A percentile compares a stretch with the other conserved stretches of the same genome.
Conservation (phyloP, 257 asterid genomes). For the Oldenlandia corymbosa region DNA sequence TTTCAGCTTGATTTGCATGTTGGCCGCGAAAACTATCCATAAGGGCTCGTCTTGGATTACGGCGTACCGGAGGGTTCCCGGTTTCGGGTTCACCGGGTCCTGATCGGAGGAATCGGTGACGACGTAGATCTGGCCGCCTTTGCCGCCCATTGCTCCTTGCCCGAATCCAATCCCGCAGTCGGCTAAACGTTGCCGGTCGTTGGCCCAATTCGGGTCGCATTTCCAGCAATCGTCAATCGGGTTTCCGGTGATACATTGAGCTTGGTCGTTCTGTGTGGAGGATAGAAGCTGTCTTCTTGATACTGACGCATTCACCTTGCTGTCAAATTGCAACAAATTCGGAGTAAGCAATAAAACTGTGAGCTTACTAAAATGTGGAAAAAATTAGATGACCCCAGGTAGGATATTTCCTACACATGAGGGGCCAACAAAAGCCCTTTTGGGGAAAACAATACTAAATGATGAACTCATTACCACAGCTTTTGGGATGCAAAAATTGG, state of each 20-base stretch:
- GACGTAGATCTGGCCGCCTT: conserved; percentile 60
- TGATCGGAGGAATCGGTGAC: conserved; percentile 76
- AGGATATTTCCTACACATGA: not conserved
- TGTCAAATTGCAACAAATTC: conserved; percentile 11
- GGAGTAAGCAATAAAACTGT: conserved; percentile 8
- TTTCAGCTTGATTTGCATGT: conserved; percentile 65
- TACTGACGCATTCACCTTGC: conserved; percentile 60
- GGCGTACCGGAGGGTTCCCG: conserved; percentile 82
- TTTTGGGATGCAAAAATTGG: conserved; percentile 13
- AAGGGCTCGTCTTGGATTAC: conserved; percentile 87
- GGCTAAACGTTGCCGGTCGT: conserved; percentile 68
- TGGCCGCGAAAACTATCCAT: conserved; percentile 62
- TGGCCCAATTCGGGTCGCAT: conserved; percentile 68
- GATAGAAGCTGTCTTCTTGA: conserved; percentile 44
- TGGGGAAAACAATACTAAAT: not conserved
- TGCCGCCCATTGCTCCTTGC: conserved; percentile 62
- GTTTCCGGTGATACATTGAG: conserved; percentile 82
- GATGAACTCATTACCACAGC: not conserved
- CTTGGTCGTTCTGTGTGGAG: conserved; percentile 23
- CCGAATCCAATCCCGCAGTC: conserved; percentile 86
- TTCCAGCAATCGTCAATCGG: conserved; percentile 99
- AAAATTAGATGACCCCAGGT: conserved; percentile 12
- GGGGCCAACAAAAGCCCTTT: not conserved
- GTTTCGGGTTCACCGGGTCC: conserved; percentile 59
- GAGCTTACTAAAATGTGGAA: not conserved